These are phyloP conservation scores for Starmerella asiatica DNA, from an alignment of 805 yeast genomes.

Conservation along the genomic window DNA sequence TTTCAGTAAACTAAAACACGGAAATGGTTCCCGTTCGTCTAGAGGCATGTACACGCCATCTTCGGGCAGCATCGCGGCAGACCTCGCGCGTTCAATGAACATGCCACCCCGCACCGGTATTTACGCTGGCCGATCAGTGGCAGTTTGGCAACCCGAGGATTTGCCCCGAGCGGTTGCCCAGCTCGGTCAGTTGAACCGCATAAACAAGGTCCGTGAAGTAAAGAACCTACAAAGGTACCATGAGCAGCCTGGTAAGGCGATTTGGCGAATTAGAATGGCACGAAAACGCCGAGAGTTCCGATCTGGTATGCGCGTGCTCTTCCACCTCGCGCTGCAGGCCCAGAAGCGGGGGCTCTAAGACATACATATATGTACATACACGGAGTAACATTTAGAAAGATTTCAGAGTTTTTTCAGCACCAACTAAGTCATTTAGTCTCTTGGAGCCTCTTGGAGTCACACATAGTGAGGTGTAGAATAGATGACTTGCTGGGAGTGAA, in stretches of 20 bases:
- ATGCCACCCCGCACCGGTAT: constrained; percentile 26
- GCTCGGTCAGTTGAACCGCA: constrained; percentile 21
- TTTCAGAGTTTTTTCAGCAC: no score
- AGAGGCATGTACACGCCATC: no score
- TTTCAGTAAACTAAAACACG: no score
- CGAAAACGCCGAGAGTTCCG: constrained; percentile 25
- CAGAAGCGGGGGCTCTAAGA: constrained; percentile 13
- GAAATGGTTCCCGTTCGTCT: neutral
- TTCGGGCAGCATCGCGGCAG: neutral
- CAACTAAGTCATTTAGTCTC: no score
- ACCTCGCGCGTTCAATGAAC: neutral
- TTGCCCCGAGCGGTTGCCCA: constrained; percentile 21
- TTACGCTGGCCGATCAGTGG: constrained; percentile 25
- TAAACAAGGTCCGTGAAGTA: constrained; percentile 23
- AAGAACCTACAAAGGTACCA: constrained; percentile 23
- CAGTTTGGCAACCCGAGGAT: constrained; percentile 19
- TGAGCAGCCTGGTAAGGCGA: constrained; percentile 28
- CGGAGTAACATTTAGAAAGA: neutral
- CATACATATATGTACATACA: neutral
- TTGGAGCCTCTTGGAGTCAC: no score
- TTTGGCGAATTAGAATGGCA: constrained; percentile 23
- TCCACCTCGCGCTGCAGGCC: constrained; percentile 27
- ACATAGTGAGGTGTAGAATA: no score
- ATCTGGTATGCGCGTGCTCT: constrained; percentile 26
- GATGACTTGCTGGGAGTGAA: no score